Base-by-base conservation (phyloP, 2,329 filamentous ascomycete species). In the Mycosphaerella sp. region DNA sequence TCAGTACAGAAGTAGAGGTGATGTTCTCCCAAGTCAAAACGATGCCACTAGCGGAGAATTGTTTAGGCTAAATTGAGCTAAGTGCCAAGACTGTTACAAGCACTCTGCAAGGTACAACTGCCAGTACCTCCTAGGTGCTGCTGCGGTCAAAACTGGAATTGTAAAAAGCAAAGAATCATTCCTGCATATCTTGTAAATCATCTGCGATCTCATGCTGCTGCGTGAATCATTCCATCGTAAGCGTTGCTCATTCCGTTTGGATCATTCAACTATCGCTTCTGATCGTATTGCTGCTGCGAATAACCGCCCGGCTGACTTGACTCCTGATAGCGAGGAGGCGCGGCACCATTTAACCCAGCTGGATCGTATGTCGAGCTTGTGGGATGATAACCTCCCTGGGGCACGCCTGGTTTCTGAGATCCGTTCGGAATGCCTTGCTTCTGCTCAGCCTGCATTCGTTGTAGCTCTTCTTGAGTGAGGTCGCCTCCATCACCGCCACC, bases 401-500 rank as follows among this genome's bases (percentile, higher is more conserved):
- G 48, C 7, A 43, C 50, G 4, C 54, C 54, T 26, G 46, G 48
- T 14, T 47, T 49, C 38, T 50, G 51, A 12, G 40, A 43, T 2
- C 38, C 21, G 64, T 63, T 47, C 67, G 17, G 67, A 64, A 17
- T 64, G 43, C 44, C 62, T 67, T 67, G 57, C 70, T 62, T 8
- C 44, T 53, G 46, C 32, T 56, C 45, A 9, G 44, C 44, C 17
- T 48, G 44, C 50, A 56, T 50, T 56, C 62, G 63, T 55, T 71
- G 65, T 38, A 72, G 45, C 41, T 76, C 74, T 11, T 65, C 62
- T 3, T 73, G 69, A 1, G 72, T 67, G 8, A 77, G 58, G 1
- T 67, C 64, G 6, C 75, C 75, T 6, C 76, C 81, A 45, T 82
- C 82, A 7, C 79, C 82, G 17, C 84, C 85, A 1, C 87, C 86